phyloP scores from a whole-genome alignment of 352 stramenopile genomes.

The Paralagenidium karlingii region DNA sequence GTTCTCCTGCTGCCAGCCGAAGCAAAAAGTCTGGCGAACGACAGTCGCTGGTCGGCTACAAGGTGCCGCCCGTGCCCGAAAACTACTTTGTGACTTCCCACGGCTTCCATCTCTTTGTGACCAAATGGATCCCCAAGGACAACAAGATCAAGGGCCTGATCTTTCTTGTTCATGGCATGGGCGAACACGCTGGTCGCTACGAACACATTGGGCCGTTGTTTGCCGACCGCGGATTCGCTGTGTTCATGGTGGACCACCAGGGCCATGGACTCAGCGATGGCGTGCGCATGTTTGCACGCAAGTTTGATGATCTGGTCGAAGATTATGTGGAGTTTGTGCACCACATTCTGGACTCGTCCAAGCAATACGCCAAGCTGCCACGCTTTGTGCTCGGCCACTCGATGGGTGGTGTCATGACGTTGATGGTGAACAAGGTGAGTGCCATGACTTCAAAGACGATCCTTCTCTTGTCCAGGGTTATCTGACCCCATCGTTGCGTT shows the following conservation, averaged over 20 bases:
- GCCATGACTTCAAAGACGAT: constrained; percentile 1
- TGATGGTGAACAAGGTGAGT: constrained; percentile 15
- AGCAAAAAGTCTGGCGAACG: no score
- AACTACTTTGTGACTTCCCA: constrained; percentile 21
- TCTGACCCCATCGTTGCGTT: not conserved
- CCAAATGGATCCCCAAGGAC: constrained; percentile 24
- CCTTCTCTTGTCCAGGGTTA: not conserved
- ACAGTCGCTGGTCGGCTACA: constrained; percentile 7
- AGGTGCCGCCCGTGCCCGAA: constrained; percentile 6
- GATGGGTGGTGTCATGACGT: constrained; percentile 29
- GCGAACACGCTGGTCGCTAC: constrained; percentile 34
- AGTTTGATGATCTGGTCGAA: constrained; percentile 25
- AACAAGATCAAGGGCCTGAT: constrained; percentile 15
- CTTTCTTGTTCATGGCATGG: constrained; percentile 43
- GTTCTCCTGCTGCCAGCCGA: no score
- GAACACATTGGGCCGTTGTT: constrained; percentile 28
- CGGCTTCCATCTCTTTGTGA: constrained; percentile 25
- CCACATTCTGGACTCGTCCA: constrained; percentile 27
- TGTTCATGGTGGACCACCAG: constrained; percentile 48
- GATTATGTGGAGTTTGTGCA: constrained; percentile 43
- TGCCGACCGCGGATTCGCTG: constrained; percentile 20
- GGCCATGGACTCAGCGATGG: constrained; percentile 44
- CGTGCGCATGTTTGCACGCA: constrained; percentile 32
- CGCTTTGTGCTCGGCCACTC: constrained; percentile 44
- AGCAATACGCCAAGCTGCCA: constrained; percentile 24